phyloP scores from a whole-genome alignment of 345 rosid genomes.

The Cardamine chenopodiifolia region DNA sequence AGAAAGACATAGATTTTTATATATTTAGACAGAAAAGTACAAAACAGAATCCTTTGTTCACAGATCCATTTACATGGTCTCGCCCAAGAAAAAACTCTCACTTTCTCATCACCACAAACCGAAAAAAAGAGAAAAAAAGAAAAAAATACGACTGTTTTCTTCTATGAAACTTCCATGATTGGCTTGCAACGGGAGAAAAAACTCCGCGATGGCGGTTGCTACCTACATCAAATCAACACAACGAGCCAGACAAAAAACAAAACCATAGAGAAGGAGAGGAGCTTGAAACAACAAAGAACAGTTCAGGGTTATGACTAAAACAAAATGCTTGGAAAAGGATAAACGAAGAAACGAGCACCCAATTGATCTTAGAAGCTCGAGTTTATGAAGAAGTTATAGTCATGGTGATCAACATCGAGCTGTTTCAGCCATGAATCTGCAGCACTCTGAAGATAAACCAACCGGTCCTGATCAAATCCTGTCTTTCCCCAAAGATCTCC shows the following conservation, averaged over 20 bases:
- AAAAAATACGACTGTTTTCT: too few species aligned
- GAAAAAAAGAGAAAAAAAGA: too few species aligned
- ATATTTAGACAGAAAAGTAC: conserved; percentile 20
- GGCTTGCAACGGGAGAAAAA: conserved; percentile 35
- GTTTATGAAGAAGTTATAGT: conserved; percentile 58
- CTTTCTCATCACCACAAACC: conserved; percentile 17
- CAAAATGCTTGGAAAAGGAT: background rate
- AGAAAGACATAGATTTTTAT: background rate
- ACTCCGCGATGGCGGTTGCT: conserved; percentile 32
- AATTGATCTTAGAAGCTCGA: conserved; percentile 27
- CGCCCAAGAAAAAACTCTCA: conserved; percentile 13
- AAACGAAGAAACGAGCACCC: background rate
- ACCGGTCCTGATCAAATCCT: conserved; percentile 49
- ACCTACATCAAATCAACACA: conserved; percentile 31
- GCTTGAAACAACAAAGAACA: conserved; percentile 10
- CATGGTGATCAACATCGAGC: conserved; percentile 70
- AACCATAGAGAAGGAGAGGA: background rate
- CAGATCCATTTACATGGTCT: conserved; percentile 35
- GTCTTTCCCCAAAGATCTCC: conserved; percentile 71
- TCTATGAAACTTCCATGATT: conserved; percentile 34
- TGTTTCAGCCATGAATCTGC: conserved; percentile 91
- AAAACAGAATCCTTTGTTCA: conserved; percentile 28
- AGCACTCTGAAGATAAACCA: conserved; percentile 51
- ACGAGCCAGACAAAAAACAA: conserved; percentile 24
- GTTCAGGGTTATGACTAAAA: conserved; percentile 19